Evolutionary conservation across 139 green algal genomes (phyloP).

Genomic region (Volvox africanus): DNA sequence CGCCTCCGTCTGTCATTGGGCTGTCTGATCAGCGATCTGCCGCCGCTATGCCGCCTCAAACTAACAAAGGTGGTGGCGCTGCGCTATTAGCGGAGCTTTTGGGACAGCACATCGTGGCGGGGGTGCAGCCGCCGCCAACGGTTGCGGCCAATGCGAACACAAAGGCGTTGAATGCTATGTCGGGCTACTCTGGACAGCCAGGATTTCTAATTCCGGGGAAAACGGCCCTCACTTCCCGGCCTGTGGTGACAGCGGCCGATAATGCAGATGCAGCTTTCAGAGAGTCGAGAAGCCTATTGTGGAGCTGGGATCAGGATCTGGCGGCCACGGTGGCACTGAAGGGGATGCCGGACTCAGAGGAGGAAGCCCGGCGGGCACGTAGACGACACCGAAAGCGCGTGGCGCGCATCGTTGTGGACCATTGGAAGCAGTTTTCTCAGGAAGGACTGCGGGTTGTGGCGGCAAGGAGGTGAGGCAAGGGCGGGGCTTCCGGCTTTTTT

Average conservation of each 20-base stretch:
- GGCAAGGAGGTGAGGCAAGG: constrained; percentile 5
- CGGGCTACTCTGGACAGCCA: background rate
- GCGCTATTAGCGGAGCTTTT: background rate
- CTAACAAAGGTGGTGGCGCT: background rate
- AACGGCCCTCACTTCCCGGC: background rate
- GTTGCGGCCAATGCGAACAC: background rate
- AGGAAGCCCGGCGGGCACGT: constrained; percentile 37
- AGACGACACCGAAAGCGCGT: constrained; percentile 58
- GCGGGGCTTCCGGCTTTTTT: no score
- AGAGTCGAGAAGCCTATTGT: background rate
- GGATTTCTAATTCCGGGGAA: background rate
- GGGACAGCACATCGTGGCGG: background rate
- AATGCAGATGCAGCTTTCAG: background rate
- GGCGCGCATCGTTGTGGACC: constrained; percentile 61
- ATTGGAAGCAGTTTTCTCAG: constrained; percentile 61
- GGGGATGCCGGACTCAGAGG: constrained; percentile 8
- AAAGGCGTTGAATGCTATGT: no score
- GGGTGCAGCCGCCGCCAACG: no score
- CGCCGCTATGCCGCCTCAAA: no score
- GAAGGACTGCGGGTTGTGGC: constrained; percentile 47
- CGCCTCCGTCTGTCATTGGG: no score
- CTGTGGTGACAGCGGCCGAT: background rate
- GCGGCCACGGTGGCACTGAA: background rate
- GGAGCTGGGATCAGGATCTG: background rate
- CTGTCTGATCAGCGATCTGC: no score